Evolutionary conservation across 306 rosid genomes (phyloP), one percentile per base, ranked within the genome.

Genomic region (Castanea sativa): DNA sequence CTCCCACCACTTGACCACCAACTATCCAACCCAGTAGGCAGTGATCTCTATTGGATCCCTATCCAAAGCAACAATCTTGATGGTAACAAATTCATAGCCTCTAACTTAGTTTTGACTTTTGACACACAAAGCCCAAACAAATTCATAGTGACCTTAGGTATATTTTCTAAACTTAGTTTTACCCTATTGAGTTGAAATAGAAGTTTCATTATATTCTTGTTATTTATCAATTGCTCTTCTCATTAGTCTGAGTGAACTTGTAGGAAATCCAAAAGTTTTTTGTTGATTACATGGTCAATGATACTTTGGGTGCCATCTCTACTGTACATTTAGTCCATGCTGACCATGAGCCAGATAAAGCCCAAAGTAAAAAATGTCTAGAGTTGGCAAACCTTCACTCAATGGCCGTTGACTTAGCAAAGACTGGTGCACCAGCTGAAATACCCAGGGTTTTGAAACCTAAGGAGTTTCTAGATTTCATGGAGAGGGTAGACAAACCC

Each of bases 371-470:
- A 63, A 95, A 91, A 85, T 95, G 99, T 76, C 85, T 89, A 79
- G 91, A 87, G 82, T 79, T 92, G 82, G 97, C 99, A 43, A 67
- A 84, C 75, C 90, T 95, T 61, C 99, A 95, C 69, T 95, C 99
- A 80, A 87, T 88, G 97, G 98, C 99, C 29, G 97, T 95, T n/a
- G 97, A 95, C 86, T 95, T 91, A 80, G 99, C 99, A 25, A 92
- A 95, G 83, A 92, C 97, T 0, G 99, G 99, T 27, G 95, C 97
- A 18, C 97, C 99, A 21, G 99, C 97, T 10, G 99, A 89, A 84
- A 90, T 95, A 98, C 92, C 94, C 8, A 83, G 88, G 81, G 70
- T 75, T 45, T 78, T 90, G 73, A 92, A 88, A 82, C 99, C 99
- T 0, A 90, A 75, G 81, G 92, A 80, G 64, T 92, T 84, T 78